Percentiles rank a stretch among this genome's conserved stretches.
phyloP scores from a whole-genome alignment of 768 basidiomycete species.

The Coprinopsis strossmayeri region DNA sequence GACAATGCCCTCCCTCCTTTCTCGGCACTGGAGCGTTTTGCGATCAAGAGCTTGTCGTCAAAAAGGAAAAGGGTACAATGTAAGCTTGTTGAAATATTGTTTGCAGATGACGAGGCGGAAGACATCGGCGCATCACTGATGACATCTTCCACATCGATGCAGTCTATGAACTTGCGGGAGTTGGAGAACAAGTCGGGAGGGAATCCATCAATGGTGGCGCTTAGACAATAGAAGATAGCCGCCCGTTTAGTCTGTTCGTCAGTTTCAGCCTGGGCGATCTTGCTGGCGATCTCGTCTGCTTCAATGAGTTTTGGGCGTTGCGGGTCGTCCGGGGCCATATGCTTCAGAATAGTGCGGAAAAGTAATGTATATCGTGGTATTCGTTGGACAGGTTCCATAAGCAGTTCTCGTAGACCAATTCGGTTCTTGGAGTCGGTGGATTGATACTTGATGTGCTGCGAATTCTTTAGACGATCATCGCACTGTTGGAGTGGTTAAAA shows the following conservation, averaged over 20 bases:
- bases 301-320: conserved; percentile 76
- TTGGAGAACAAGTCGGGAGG: conserved; percentile 88
- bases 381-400: conserved; percentile 96
- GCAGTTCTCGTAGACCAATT: conserved; percentile 81
- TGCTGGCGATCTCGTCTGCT: conserved; percentile 82
- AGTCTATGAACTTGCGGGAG: conserved; percentile 83
- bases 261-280: conserved; percentile 86
- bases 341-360: conserved; percentile 88
- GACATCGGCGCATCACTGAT: conserved; percentile 45
- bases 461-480: conserved; percentile 7
- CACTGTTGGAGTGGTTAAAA: conserved; percentile 6
- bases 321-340: conserved; percentile 72
- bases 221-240: conserved; percentile 80
- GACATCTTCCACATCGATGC: conserved; percentile 88
- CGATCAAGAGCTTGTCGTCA: conserved; percentile 88
- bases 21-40: conserved; percentile 78
- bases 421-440: conserved; percentile 69
- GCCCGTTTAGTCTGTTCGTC: conserved; percentile 90
- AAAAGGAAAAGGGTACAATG: conserved; percentile 91
- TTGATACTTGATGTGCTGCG: conserved; percentile 82
- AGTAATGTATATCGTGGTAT: conserved; percentile 93
- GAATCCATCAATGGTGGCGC: conserved; percentile 82
- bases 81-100: conserved; percentile 40
- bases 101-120: conserved; percentile 35
- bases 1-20: conserved; percentile 65